Evolutionary conservation across 2,329 filamentous ascomycete species (phyloP).

Genomic region (Grosmannia huntii): DNA sequence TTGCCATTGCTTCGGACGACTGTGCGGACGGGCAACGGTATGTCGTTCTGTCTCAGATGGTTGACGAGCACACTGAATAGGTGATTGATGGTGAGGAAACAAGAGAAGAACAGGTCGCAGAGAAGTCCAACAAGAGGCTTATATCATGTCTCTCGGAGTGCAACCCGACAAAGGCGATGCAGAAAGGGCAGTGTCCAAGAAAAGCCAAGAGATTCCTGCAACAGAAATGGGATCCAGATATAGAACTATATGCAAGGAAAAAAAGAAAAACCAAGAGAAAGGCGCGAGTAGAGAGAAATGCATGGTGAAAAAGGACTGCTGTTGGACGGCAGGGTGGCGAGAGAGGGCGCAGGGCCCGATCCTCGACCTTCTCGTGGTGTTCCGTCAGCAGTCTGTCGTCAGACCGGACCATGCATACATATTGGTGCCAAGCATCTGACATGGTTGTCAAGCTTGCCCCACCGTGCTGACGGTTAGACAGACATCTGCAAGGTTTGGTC

Average conservation of each 20-base stretch:
- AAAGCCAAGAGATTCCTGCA: background rate
- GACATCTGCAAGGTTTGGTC: background rate
- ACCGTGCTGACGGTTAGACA: too few relatives aligned
- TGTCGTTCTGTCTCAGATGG: background rate
- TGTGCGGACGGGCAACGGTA: background rate
- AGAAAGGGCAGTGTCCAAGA: background rate
- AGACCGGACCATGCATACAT: too few relatives aligned
- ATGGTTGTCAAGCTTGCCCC: too few relatives aligned
- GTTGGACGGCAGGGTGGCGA: too few relatives aligned
- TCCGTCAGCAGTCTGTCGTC: too few relatives aligned
- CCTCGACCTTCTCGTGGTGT: too few relatives aligned
- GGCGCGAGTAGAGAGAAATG: background rate
- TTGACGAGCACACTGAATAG: background rate
- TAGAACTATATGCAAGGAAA: background rate
- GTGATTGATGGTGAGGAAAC: background rate
- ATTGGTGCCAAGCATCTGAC: too few relatives aligned
- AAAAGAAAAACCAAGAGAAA: background rate
- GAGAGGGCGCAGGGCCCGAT: too few relatives aligned
- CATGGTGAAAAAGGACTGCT: background rate
- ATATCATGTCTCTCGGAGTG: too few relatives aligned
- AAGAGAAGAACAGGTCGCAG: background rate
- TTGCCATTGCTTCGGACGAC: slow-evolving; percentile 5
- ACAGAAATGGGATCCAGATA: background rate
- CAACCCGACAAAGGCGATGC: too few relatives aligned
- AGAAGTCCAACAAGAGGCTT: too few relatives aligned